Evolutionary conservation across 441 rosid genomes (phyloP).

Genomic region (Adansonia rubrostipa): DNA sequence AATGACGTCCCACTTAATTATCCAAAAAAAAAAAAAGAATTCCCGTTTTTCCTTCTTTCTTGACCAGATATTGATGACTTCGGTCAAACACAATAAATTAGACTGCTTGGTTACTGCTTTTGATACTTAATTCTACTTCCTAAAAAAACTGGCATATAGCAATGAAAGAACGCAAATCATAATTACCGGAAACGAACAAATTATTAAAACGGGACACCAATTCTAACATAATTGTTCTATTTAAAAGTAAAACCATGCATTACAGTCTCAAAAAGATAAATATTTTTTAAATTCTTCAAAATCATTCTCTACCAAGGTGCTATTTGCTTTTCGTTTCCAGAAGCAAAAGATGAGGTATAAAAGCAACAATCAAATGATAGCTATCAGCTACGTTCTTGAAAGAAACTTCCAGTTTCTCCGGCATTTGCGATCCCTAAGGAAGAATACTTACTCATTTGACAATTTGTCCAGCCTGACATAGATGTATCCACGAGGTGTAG

Average conservation of each 20-base stretch:
- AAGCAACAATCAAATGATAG: not conserved
- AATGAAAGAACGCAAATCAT: not conserved
- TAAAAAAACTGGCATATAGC: not conserved
- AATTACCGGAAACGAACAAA: not conserved
- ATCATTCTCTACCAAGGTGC: not conserved
- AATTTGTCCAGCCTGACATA: slow-evolving; percentile 80
- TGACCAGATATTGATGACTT: slow-evolving; percentile 15
- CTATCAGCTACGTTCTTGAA: not conserved
- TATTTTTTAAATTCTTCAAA: not conserved
- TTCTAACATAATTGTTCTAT: not conserved
- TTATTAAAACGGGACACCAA: not conserved
- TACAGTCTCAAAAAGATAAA: not conserved
- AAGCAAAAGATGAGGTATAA: not conserved
- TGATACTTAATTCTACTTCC: not conserved
- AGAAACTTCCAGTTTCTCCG: not conserved
- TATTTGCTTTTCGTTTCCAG: slow-evolving; percentile 2
- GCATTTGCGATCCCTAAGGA: not conserved
- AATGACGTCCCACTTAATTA: not conserved
- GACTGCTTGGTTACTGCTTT: not conserved
- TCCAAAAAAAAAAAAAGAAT: no score
- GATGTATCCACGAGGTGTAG: slow-evolving; percentile 76
- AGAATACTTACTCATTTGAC: slow-evolving; percentile 59
- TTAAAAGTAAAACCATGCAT: not conserved
- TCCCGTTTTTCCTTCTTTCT: not conserved
- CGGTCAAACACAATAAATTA: not conserved